A percentile compares a stretch with the other conserved stretches of the same genome.
phyloP scores from a whole-genome alignment of 2,329 filamentous ascomycete species.

The Exophiala spinifera region DNA sequence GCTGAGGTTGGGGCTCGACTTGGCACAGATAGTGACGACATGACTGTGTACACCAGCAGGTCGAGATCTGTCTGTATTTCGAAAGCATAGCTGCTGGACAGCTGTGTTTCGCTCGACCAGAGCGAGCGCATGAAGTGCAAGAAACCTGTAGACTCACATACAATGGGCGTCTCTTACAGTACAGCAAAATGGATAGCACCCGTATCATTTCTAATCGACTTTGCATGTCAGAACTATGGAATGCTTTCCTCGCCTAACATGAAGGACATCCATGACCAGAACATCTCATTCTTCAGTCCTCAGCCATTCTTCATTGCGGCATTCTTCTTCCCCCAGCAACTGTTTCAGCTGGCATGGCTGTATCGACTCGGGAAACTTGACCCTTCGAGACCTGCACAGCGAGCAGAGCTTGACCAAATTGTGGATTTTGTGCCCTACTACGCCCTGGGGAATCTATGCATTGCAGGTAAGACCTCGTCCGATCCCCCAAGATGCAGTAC shows the following conservation, averaged over 20 bases:
- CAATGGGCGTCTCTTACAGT: conserved; percentile 14
- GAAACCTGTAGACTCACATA: neutral
- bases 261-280: conserved; percentile 57
- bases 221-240: conserved; percentile 59
- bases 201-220: conserved; percentile 55
- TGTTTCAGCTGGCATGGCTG: conserved; percentile 58
- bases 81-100: neutral
- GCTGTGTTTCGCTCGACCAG: neutral
- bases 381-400: conserved; percentile 35
- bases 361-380: conserved; percentile 54
- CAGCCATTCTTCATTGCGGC: conserved; percentile 58
- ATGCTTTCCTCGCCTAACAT: conserved; percentile 57
- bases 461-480: conserved; percentile 48
- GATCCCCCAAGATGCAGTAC: too few relatives aligned
- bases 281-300: conserved; percentile 58
- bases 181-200: conserved; percentile 40
- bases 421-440: conserved; percentile 56
- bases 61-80: neutral
- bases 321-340: conserved; percentile 61
- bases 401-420: conserved; percentile 49
- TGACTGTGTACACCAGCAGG: neutral
- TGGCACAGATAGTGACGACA: conserved; percentile 1
- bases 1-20: neutral
- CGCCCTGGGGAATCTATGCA: conserved; percentile 56
- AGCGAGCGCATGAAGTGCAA: neutral